Conservation (phyloP, 371 early-diverging fungal genomes). For the Zancudomyces culisetae region DNA sequence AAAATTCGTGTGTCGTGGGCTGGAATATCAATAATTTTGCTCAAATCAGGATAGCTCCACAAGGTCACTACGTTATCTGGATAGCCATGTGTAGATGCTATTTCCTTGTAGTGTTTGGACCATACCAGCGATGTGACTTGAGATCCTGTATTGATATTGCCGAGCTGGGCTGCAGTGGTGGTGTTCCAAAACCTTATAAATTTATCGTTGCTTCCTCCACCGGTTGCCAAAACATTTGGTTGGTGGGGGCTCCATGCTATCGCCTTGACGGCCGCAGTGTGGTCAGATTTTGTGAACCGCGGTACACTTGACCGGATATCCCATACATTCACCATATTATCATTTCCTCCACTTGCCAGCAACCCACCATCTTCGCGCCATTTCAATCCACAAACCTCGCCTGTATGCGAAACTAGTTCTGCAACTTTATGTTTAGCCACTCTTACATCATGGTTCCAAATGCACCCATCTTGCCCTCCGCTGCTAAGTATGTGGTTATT, state of each 20-base stretch:
- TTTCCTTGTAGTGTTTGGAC: slow-evolving; percentile 82
- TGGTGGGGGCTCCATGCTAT: slow-evolving; percentile 97
- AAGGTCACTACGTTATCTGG: slow-evolving; percentile 70
- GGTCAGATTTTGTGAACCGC: slow-evolving; percentile 47
- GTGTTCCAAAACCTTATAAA: slow-evolving; percentile 93
- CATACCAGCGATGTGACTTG: slow-evolving; percentile 91
- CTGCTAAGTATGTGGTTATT: slow-evolving; percentile 59
- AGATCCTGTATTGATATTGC: slow-evolving; percentile 62
- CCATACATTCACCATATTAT: slow-evolving; percentile 90
- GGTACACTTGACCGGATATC: slow-evolving; percentile 52
- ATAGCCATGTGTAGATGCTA: slow-evolving; percentile 86
- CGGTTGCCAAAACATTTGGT: slow-evolving; percentile 73
- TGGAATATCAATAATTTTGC: slow-evolving; percentile 50
- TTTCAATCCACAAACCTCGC: slow-evolving; percentile 85
- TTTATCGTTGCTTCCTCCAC: slow-evolving; percentile 89
- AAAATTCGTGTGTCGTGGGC: slow-evolving; percentile 85
- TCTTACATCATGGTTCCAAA: slow-evolving; percentile 89
- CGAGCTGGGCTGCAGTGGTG: slow-evolving; percentile 38
- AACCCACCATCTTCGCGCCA: slow-evolving; percentile 76
- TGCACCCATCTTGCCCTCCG: slow-evolving; percentile 76
- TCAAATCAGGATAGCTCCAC: slow-evolving; percentile 75
- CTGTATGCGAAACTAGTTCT: slow-evolving; percentile 45
- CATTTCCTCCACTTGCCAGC: slow-evolving; percentile 95
- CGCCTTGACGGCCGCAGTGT: slow-evolving; percentile 73
- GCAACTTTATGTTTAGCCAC: slow-evolving; percentile 47